phyloP scores from a whole-genome alignment of 352 stramenopile species.

The Salisapilia sapeloensis region DNA sequence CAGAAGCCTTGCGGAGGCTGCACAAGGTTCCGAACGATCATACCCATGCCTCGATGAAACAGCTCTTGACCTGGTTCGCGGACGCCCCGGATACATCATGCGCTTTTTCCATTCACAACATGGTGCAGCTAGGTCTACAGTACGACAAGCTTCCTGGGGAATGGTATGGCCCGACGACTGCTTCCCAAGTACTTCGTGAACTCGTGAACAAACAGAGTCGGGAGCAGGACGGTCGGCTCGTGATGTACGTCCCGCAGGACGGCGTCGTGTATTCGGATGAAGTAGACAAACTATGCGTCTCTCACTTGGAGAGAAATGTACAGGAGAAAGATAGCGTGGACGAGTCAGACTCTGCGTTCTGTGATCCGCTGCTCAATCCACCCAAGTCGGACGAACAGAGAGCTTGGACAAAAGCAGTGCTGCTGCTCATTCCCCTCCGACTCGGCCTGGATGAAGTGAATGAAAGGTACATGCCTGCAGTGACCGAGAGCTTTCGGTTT shows the following conservation, averaged over 20 bases:
- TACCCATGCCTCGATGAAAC: slow-evolving; percentile 19
- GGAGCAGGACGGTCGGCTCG: slow-evolving; percentile 20
- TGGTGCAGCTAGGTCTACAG: slow-evolving; percentile 80
- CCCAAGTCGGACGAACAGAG: slow-evolving; percentile 18
- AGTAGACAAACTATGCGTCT: slow-evolving; percentile 51
- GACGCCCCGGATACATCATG: slow-evolving; percentile 55
- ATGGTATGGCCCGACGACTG: slow-evolving; percentile 86
- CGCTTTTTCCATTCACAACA: slow-evolving; percentile 83
- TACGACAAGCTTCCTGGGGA: slow-evolving; percentile 86
- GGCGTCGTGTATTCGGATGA: slow-evolving; percentile 71
- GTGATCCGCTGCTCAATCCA: slow-evolving; percentile 72
- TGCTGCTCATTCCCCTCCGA: slow-evolving; percentile 86
- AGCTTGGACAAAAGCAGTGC: slow-evolving; percentile 75
- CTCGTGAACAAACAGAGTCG: slow-evolving; percentile 54
- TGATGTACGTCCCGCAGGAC: slow-evolving; percentile 75
- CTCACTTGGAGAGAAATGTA: slow-evolving; percentile 18
- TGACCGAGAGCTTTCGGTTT: slow-evolving; percentile 75
- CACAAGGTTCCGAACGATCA: slow-evolving; percentile 22
- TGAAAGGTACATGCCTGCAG: slow-evolving; percentile 50
- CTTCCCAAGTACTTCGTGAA: slow-evolving; percentile 76
- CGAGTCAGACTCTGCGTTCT: slow-evolving; percentile 24
- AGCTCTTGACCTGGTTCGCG: slow-evolving; percentile 72
- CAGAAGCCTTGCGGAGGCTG: slow-evolving; percentile 64
- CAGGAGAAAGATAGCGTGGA: slow-evolving; percentile 7
- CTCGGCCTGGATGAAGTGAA: slow-evolving; percentile 84